Conservation (phyloP, 1,139 yeast species). For the Geotrichum histeridarum region DNA sequence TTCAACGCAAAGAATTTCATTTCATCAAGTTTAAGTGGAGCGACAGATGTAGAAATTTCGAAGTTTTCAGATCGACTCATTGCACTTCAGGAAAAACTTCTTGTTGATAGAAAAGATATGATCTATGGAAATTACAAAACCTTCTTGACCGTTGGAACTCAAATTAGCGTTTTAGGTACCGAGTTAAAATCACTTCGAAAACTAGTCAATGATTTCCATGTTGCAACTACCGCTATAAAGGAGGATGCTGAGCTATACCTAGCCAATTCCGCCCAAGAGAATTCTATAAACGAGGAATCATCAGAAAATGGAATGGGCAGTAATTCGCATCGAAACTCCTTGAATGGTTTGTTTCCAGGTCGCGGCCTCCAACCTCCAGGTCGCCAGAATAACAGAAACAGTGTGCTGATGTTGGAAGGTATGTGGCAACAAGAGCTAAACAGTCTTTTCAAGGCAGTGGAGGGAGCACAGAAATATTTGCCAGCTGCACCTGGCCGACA, state of each 20-base stretch:
- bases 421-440: constrained; percentile 77
- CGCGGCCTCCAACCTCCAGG: constrained; percentile 26
- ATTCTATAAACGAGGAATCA: not conserved
- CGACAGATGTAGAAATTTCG: constrained; percentile 70
- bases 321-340: not conserved
- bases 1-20: constrained; percentile 51
- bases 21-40: constrained; percentile 51
- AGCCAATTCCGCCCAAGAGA: constrained; percentile 24
- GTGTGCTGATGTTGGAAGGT: constrained; percentile 66
- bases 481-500: constrained; percentile 80
- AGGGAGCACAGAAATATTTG: constrained; percentile 79
- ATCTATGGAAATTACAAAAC: constrained; percentile 70
- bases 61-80: constrained; percentile 58
- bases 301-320: not conserved
- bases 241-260: constrained; percentile 53
- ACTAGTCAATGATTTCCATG: constrained; percentile 57
- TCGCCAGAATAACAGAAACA: constrained; percentile 50
- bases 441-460: constrained; percentile 73
- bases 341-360: constrained; percentile 2
- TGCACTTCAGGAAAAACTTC: constrained; percentile 50
- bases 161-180: constrained; percentile 56
- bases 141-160: constrained; percentile 62
- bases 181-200: constrained; percentile 60
- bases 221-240: constrained; percentile 59
- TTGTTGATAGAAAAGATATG: constrained; percentile 59